Evolutionary conservation across 805 yeast species (phyloP).

Genomic region (Candida coleopterorum): DNA sequence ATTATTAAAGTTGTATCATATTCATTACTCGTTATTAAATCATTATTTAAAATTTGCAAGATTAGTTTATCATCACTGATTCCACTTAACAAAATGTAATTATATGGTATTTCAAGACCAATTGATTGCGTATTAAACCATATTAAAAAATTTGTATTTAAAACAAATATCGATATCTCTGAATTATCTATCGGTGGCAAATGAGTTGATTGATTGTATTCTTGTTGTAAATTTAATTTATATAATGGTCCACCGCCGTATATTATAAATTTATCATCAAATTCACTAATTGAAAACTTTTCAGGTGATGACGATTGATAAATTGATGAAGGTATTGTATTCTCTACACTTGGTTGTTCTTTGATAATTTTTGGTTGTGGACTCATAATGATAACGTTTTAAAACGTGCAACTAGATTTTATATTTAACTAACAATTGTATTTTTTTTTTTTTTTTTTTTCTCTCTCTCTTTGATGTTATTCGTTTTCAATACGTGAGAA

Average conservation of each 20-base stretch:
- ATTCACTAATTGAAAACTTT: conserved; percentile 18
- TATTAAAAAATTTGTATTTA: conserved; percentile 29
- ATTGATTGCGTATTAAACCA: conserved; percentile 19
- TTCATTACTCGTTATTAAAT: conserved; percentile 5
- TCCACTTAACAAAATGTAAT: conserved; percentile 29
- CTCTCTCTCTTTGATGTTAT: too few relatives aligned
- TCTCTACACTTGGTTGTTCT: conserved; percentile 36
- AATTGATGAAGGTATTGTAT: conserved; percentile 29
- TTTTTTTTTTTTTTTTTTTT: conserved; percentile 1
- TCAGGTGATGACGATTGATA: conserved; percentile 38
- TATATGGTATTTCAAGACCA: conserved; percentile 35
- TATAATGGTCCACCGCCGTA: conserved; percentile 31
- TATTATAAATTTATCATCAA: conserved; percentile 34
- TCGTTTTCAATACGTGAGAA: too few relatives aligned
- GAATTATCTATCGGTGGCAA: conserved; percentile 6
- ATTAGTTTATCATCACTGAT: conserved; percentile 21
- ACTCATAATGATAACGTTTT: conserved; percentile 5
- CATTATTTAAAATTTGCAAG: conserved; percentile 27
- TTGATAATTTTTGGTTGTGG: conserved; percentile 9
- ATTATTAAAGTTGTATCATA: conserved; percentile 8
- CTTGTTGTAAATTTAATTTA: background rate
- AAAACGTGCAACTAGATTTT: too few relatives aligned
- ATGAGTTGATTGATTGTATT: conserved; percentile 6
- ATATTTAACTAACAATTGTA: too few relatives aligned
- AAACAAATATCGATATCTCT: conserved; percentile 24